Evolutionary conservation across 176 grass and related monocot genomes (phyloP).

Genomic region (Thinopyrum elongatum): DNA sequence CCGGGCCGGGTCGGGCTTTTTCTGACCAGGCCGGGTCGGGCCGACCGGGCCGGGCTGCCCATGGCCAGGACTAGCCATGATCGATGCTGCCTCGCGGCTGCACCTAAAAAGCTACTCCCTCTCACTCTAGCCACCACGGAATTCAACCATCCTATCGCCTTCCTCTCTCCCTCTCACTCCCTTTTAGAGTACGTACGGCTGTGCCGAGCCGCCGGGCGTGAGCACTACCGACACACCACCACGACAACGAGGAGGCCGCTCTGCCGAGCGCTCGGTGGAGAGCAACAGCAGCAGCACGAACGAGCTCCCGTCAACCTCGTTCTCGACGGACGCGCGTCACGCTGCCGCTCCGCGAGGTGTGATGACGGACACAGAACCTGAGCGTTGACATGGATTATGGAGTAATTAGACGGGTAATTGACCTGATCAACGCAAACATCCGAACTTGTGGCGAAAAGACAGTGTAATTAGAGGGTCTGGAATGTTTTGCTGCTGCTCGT

Average conservation of each 20-base stretch:
- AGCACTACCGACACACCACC: slow-evolving; percentile 3
- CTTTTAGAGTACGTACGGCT: neutral
- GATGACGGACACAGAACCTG: too few species aligned
- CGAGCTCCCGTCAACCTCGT: neutral
- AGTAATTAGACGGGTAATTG: neutral
- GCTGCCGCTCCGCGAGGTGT: too few species aligned
- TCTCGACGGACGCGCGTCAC: too few species aligned
- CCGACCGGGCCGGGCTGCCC: too few species aligned
- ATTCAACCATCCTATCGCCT: neutral
- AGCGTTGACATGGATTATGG: too few species aligned
- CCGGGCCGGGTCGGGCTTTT: too few species aligned
- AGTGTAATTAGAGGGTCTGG: neutral
- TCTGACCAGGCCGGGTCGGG: too few species aligned
- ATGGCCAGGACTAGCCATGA: too few species aligned
- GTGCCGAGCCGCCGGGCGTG: neutral
- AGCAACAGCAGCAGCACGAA: neutral
- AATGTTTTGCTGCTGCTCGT: neutral
- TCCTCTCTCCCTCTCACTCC: neutral
- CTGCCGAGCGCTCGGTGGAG: neutral
- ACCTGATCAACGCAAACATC: too few species aligned
- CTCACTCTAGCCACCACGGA: neutral
- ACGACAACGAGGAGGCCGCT: neutral
- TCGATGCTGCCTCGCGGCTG: neutral
- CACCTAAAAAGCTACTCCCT: neutral
- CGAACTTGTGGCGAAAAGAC: too few species aligned